Evolutionary conservation across 345 rosid species (phyloP).

Genomic region (Hirschfeldia incana): DNA sequence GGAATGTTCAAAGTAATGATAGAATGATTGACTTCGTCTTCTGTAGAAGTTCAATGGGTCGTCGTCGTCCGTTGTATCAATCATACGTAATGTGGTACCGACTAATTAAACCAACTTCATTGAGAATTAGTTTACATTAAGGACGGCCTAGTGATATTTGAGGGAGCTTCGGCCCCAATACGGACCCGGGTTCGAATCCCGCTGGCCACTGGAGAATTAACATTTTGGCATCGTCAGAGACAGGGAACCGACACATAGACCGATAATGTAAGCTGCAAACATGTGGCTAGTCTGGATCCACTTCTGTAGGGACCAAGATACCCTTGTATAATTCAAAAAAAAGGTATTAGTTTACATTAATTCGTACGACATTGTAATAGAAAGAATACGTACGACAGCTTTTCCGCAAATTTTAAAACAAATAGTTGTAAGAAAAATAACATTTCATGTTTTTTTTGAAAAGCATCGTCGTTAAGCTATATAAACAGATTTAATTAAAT

Average conservation of each 20-base stretch:
- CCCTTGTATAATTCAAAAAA: no score
- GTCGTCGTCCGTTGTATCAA: not conserved
- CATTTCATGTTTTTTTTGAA: not conserved
- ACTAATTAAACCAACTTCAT: not conserved
- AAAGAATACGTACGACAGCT: not conserved
- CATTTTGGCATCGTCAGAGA: no score
- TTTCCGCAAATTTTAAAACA: not conserved
- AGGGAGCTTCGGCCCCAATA: no score
- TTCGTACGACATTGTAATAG: not conserved
- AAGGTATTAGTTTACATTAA: not conserved
- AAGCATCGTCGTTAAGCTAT: not conserved
- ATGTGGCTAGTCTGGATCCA: no score
- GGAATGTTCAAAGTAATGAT: constrained; percentile 10
- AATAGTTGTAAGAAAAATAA: not conserved
- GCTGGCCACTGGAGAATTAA: no score
- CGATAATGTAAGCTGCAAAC: no score
- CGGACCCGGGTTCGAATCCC: no score
- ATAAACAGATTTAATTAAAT: not conserved
- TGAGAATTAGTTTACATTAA: not conserved
- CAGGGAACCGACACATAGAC: no score
- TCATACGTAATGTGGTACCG: not conserved
- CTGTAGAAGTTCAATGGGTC: not conserved
- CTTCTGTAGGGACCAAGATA: no score
- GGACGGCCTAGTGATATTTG: no score
- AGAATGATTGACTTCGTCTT: not conserved